phyloP scores from a whole-genome alignment of 2,329 filamentous ascomycete genomes.

The Stenocarpella maydis region DNA sequence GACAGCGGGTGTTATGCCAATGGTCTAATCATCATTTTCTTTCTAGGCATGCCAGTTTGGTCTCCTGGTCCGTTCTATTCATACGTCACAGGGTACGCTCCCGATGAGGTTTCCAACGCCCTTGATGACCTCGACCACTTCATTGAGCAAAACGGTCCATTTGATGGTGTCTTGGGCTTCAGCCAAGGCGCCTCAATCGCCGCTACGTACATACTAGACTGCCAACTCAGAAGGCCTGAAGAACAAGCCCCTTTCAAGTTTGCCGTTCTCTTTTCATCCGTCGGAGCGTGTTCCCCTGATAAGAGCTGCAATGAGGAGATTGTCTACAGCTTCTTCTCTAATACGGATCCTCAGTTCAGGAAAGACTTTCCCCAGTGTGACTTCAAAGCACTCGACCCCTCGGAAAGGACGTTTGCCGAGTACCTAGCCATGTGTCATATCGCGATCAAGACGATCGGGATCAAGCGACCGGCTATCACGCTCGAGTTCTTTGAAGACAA shows the following conservation, averaged over 20 bases:
- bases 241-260: not conserved
- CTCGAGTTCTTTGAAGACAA: not conserved
- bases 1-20: not conserved
- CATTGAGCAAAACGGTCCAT: not conserved
- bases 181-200: conserved; percentile 16
- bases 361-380: not conserved
- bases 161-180: conserved; percentile 11
- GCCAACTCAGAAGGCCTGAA: not conserved
- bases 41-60: not conserved
- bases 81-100: not conserved
- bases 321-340: not conserved
- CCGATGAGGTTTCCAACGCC: not conserved
- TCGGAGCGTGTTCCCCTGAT: not conserved
- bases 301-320: not conserved
- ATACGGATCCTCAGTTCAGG: not conserved
- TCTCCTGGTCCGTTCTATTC: conserved; percentile 7
- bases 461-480: too few relatives aligned
- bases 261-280: conserved; percentile 4
- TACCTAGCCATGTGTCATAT: not conserved
- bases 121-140: conserved; percentile 4
- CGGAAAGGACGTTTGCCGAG: not conserved
- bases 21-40: not conserved
- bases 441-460: not conserved
- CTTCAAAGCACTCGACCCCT: not conserved
- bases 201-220: not conserved